Conservation (phyloP, 257 asterid genomes). For the Nicotiana knightiana region DNA sequence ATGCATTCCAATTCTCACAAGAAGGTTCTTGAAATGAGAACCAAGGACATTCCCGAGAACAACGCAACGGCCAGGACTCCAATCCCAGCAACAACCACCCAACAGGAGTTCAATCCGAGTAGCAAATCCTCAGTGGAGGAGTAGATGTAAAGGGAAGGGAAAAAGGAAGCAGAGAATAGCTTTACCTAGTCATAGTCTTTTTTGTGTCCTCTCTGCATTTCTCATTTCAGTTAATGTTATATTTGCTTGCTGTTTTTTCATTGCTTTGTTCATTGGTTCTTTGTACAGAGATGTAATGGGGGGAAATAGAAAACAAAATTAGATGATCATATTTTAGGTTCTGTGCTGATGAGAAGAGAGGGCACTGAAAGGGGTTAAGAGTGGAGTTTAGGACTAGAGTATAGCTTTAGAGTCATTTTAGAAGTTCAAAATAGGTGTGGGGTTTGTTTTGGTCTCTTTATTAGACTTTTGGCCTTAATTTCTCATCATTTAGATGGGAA, state of each 20-base stretch:
- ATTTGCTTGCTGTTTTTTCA: constrained; percentile 8
- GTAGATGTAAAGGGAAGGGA: constrained; percentile 1
- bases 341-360: not conserved
- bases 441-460: constrained; percentile 5
- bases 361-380: constrained; percentile 11
- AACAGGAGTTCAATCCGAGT: not conserved
- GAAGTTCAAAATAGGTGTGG: constrained; percentile 3
- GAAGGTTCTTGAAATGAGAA: constrained; percentile 51
- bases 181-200: not conserved
- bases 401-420: constrained; percentile 12
- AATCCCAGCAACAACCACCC: not conserved
- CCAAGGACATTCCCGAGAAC: constrained; percentile 1
- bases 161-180: not conserved
- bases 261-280: constrained; percentile 38
- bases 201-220: not conserved
- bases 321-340: constrained; percentile 23
- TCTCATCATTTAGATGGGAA: constrained; percentile 21
- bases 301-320: constrained; percentile 12
- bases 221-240: not conserved
- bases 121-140: constrained; percentile 3
- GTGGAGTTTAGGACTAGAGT: not conserved
- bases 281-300: constrained; percentile 36
- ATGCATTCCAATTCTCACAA: constrained; percentile 56
- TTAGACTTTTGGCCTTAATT: not conserved
- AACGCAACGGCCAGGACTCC: not conserved